Conservation (phyloP, 352 stramenopile genomes). For the Halophytophthora batemanensis region DNA sequence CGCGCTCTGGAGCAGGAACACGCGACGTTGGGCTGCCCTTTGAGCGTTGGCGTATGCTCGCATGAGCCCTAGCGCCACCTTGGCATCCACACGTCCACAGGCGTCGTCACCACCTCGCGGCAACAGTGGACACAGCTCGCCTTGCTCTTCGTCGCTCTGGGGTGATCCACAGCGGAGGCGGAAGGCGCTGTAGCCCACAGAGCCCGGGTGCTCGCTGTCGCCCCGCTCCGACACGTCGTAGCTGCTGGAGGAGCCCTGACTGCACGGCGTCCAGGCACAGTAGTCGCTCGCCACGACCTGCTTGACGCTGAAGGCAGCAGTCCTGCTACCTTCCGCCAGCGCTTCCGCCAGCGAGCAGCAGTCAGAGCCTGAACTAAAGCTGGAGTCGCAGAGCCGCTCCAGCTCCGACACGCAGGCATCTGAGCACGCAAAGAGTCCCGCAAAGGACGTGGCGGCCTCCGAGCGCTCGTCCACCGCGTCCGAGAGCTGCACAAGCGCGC, state of each 20-base stretch:
- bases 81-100: too few relatives aligned
- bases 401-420: slow-evolving; percentile 6
- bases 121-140: background rate
- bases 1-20: background rate
- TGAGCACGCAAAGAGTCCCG: slow-evolving; percentile 19
- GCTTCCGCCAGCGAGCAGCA: slow-evolving; percentile 3
- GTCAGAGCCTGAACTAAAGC: too few relatives aligned
- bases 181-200: slow-evolving; percentile 10
- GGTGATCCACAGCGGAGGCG: background rate
- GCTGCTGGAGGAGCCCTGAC: background rate
- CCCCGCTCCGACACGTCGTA: background rate
- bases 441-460: background rate
- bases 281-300: slow-evolving; percentile 28
- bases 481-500: slow-evolving; percentile 17
- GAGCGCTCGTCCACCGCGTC: slow-evolving; percentile 6
- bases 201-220: background rate
- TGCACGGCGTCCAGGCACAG: slow-evolving; percentile 15
- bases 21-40: too few relatives aligned
- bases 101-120: background rate
- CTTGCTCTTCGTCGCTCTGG: background rate
- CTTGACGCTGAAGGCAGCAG: slow-evolving; percentile 2
- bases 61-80: too few relatives aligned
- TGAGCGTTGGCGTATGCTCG: too few relatives aligned
- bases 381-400: slow-evolving; percentile 6
- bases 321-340: background rate